phyloP scores from a whole-genome alignment of 208 protist species.

The Leishmania martiniquensis region DNA sequence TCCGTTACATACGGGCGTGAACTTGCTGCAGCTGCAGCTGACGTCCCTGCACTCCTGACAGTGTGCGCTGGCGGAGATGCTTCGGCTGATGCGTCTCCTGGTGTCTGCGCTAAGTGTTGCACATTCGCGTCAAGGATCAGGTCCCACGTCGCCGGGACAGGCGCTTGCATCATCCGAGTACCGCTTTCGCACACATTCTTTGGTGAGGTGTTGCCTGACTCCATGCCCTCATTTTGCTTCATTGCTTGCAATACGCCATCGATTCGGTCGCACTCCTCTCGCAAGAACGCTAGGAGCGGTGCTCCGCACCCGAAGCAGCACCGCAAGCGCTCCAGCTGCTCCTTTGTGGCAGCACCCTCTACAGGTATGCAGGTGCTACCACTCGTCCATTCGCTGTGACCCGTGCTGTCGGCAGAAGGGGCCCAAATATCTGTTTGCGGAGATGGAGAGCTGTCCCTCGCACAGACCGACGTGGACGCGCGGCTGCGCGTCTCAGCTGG shows the following conservation, averaged over 20 bases:
- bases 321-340: background rate
- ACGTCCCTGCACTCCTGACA: background rate
- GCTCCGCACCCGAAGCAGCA: slow-evolving; percentile 52
- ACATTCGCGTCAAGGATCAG: background rate
- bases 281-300: slow-evolving; percentile 28
- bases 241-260: background rate
- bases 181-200: background rate
- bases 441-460: background rate
- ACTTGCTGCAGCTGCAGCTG: background rate
- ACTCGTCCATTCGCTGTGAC: background rate
- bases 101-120: background rate
- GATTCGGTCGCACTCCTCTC: slow-evolving; percentile 38
- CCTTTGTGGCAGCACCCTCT: background rate
- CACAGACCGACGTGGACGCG: background rate
- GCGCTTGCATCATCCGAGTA: background rate
- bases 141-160: slow-evolving; percentile 8
- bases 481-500: background rate
- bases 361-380: background rate
- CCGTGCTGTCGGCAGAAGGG: background rate
- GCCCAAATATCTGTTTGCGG: background rate
- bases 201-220: background rate
- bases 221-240: background rate
- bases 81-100: background rate
- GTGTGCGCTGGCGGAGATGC: background rate
- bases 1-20: slow-evolving; percentile 10